Base-by-base conservation (phyloP, 495 filamentous ascomycete species). In the Aspergillus ostianus region DNA sequence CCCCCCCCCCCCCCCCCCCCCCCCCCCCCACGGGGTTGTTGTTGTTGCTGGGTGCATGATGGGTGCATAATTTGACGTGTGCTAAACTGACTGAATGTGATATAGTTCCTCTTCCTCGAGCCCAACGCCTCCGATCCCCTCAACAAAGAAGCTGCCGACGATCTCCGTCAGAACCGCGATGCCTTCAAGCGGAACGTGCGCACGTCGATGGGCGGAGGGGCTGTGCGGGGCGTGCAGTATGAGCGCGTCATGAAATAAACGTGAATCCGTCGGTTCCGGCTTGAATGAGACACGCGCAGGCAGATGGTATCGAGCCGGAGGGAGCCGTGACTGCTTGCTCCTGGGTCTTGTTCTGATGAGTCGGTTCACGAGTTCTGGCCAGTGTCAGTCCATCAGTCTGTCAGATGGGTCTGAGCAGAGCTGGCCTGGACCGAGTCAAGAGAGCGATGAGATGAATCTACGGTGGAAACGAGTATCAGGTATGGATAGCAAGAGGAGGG, bases 121-220 rank as follows among this genome's bases (percentile, higher is more conserved):
- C 94, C 94, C 10, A 98, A 98, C 70, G 91, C 94, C 7, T 89
- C 87, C 32, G 94, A 98, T 71, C 94, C 94, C n/a, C 78, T 98
- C 27, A 98, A 98, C 73, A 97, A 98, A 78, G 93, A 97, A 64
- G 94, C 94, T 3, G 95, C 94, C 0, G 91, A 97, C 49, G 95
- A 98, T 72, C 82, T 98, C 62, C 84, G 93, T 61, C 75, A 77
- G 26, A 95, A 90, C 65, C 76, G 91, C 18, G 94, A 98, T 18
- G 82, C 77, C 30, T 98, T 98, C 77, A 95, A 92, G 80, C 80
- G 91, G 55, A 97, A 98, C 69, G 95, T 97, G 20, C 83, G 90
- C 65, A 75, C 76, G 13, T 80, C 90, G 5, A 97, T 98, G 91
- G 78, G 74, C 21, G 94, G 94, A 57, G 91, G 92, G 13, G 75